Conservation (phyloP, 208 protist genomes). For the Vickermania ingenoplastis region DNA sequence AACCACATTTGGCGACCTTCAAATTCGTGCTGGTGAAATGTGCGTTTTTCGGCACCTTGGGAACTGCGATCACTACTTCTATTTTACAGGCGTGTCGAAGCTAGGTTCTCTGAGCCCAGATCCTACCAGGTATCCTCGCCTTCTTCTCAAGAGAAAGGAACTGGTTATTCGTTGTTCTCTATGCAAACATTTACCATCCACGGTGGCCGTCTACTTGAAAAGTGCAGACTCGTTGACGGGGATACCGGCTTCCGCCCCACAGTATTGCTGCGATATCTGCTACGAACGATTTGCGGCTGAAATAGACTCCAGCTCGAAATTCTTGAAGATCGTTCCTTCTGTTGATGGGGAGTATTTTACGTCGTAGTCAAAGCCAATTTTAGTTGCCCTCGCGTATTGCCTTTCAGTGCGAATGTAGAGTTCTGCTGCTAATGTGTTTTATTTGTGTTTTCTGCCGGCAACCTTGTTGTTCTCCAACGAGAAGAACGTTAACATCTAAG, state of each 20-base stretch:
- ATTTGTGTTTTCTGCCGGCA: no score
- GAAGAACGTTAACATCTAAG: no score
- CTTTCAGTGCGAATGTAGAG: no score
- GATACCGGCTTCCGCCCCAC: no score
- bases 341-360: constrained; percentile 37
- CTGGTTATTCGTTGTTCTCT: constrained; percentile 37
- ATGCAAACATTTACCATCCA: constrained; percentile 54
- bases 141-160: constrained; percentile 25
- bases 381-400: no score
- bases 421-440: no score
- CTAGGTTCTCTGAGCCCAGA: constrained; percentile 18
- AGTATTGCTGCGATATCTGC: constrained; percentile 57
- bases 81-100: constrained; percentile 1
- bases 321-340: constrained; percentile 20
- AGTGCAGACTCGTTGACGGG: constrained; percentile 15
- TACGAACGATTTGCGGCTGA: constrained; percentile 15
- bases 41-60: constrained; percentile 56
- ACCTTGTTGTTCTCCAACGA: no score
- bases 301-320: constrained; percentile 7
- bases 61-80: constrained; percentile 74
- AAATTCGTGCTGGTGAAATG: constrained; percentile 52
- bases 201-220: constrained; percentile 44
- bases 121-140: constrained; percentile 43
- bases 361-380: constrained; percentile 3
- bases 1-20: constrained; percentile 61